Conservation (phyloP, 495 filamentous ascomycete genomes). For the Aspergillus olivimuriae region DNA sequence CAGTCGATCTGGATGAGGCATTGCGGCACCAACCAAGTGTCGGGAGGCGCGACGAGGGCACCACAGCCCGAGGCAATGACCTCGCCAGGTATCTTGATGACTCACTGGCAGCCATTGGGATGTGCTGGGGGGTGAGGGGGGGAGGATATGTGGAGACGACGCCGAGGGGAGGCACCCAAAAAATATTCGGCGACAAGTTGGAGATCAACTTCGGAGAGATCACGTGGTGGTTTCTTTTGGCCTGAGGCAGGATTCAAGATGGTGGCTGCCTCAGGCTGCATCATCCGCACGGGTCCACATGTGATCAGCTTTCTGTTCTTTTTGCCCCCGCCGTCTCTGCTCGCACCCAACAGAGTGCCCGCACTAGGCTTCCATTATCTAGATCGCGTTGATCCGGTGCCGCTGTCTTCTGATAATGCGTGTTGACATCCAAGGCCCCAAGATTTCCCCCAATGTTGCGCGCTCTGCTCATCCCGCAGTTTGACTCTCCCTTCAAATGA, state of each 20-base stretch:
- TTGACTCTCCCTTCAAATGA: neutral
- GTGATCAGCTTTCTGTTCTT: slow-evolving; percentile 13
- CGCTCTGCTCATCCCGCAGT: neutral
- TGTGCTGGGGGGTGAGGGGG: slow-evolving; percentile 13
- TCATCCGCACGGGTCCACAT: slow-evolving; percentile 6
- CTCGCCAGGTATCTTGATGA: slow-evolving; percentile 38
- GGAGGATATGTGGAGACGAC: too few relatives aligned
- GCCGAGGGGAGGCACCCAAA: slow-evolving; percentile 9
- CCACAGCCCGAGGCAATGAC: slow-evolving; percentile 34
- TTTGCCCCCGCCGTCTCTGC: slow-evolving; percentile 8
- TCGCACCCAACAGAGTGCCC: neutral
- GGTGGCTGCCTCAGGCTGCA: slow-evolving; percentile 4
- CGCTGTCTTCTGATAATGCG: slow-evolving; percentile 8
- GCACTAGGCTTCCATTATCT: slow-evolving; percentile 1
- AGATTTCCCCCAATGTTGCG: neutral
- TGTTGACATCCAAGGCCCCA: too few relatives aligned
- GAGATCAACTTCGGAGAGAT: too few relatives aligned
- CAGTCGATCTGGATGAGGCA: slow-evolving; percentile 31
- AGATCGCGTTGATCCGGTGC: slow-evolving; percentile 9
- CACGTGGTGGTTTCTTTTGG: slow-evolving; percentile 8
- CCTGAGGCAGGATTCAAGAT: slow-evolving; percentile 6
- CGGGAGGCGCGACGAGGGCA: slow-evolving; percentile 29
- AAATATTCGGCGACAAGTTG: slow-evolving; percentile 13
- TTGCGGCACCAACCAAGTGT: slow-evolving; percentile 36
- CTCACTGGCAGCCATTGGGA: slow-evolving; percentile 38